phyloP scores from a whole-genome alignment of 345 rosid species.

The Salix koriyanagi region DNA sequence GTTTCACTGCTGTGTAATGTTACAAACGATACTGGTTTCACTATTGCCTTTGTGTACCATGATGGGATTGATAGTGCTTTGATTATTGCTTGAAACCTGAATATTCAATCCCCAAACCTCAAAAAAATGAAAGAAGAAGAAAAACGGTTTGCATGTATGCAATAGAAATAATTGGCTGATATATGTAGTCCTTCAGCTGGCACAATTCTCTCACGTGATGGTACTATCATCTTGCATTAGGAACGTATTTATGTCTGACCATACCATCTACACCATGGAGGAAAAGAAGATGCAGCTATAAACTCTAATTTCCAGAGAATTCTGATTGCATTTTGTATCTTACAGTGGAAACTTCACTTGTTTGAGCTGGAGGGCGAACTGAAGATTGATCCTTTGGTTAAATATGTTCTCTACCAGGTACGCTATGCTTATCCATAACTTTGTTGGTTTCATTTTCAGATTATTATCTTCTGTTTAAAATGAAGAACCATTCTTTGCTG shows the following conservation, averaged over 20 bases:
- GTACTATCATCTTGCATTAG: not conserved
- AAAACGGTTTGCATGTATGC: not conserved
- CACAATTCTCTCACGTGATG: not conserved
- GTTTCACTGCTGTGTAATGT: not conserved
- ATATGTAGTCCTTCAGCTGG: not conserved
- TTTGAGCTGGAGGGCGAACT: slow-evolving; percentile 91
- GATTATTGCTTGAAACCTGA: not conserved
- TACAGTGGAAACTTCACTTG: slow-evolving; percentile 94
- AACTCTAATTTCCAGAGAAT: not conserved
- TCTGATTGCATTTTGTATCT: slow-evolving; percentile 7
- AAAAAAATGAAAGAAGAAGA: not conserved
- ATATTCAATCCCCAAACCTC: not conserved
- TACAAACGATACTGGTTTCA: not conserved
- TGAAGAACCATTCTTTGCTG: not conserved
- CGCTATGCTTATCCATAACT: not conserved
- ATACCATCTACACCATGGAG: not conserved
- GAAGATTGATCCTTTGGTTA: slow-evolving; percentile 71
- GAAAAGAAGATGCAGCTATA: not conserved
- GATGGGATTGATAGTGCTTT: not conserved
- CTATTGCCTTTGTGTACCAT: not conserved
- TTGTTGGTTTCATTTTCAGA: not conserved
- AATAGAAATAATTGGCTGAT: not conserved
- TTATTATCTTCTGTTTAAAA: not conserved
- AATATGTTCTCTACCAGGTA: slow-evolving; percentile 83
- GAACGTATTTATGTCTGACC: not conserved